These are phyloP conservation scores for Russula lepida DNA, from an alignment of 768 basidiomycete species.

Conservation along the genomic window DNA sequence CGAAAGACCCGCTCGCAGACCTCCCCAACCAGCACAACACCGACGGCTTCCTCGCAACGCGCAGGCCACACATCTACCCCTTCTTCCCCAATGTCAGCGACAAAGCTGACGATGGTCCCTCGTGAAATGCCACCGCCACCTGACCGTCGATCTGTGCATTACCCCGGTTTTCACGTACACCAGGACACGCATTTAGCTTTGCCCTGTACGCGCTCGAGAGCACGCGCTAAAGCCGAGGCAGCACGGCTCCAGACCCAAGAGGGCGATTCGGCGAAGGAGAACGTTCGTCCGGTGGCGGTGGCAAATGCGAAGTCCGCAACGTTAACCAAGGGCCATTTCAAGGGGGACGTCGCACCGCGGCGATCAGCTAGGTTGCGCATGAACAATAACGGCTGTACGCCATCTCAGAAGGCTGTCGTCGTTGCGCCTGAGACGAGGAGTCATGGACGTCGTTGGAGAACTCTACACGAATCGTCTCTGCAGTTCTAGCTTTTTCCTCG, in stretches of 20 bases:
- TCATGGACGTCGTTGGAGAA: slow-evolving; percentile 1
- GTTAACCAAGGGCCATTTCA: background rate
- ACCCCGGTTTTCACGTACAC: slow-evolving; percentile 21
- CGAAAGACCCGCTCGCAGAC: slow-evolving; percentile 14
- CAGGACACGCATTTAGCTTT: slow-evolving; percentile 19
- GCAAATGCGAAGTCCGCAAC: background rate
- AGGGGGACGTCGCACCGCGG: slow-evolving; percentile 5
- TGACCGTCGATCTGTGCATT: slow-evolving; percentile 19
- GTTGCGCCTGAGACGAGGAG: background rate
- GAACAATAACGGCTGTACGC: background rate
- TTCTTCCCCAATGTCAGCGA: background rate
- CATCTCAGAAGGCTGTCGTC: background rate
- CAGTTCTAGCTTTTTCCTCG: background rate
- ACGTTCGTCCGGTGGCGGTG: slow-evolving; percentile 8
- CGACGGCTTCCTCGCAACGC: background rate
- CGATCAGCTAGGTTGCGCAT: slow-evolving; percentile 16
- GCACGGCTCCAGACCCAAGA: background rate
- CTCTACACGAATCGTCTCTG: slow-evolving; percentile 4
- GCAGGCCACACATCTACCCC: background rate
- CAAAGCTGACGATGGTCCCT: slow-evolving; percentile 5
- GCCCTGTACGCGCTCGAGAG: slow-evolving; percentile 8
- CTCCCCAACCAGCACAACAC: background rate
- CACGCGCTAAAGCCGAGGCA: slow-evolving; percentile 3
- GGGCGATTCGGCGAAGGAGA: slow-evolving; percentile 20
- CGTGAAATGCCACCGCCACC: slow-evolving; percentile 14